A percentile compares a stretch with the other conserved stretches of the same genome.
Evolutionary conservation across 2,329 filamentous ascomycete genomes (phyloP).

Genomic region (Sporothrix euskadiensis): DNA sequence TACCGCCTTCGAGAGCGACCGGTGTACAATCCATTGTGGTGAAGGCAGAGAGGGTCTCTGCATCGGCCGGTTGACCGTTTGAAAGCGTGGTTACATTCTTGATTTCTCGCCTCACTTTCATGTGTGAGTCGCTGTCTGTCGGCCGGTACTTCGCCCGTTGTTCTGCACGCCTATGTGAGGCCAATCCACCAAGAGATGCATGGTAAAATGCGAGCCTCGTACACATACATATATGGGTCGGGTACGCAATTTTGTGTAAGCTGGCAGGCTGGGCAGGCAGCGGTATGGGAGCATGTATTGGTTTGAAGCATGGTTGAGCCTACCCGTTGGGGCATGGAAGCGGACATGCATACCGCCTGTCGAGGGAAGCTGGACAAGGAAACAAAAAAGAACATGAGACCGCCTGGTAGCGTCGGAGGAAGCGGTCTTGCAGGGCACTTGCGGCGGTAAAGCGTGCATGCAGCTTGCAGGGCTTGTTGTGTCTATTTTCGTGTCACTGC

Average conservation of each 20-base stretch:
- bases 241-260: background rate
- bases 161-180: constrained; percentile 9
- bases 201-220: background rate
- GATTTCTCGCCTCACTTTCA: background rate
- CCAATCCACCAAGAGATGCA: background rate
- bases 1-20: constrained; percentile 3
- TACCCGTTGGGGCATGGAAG: background rate
- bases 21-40: constrained; percentile 2
- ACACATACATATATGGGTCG: background rate
- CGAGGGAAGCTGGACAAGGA: background rate
- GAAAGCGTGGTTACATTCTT: constrained; percentile 18
- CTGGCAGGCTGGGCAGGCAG: constrained; percentile 14
- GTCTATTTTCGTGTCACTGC: constrained; percentile 19
- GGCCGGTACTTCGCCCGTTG: constrained; percentile 19
- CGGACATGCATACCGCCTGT: constrained; percentile 20
- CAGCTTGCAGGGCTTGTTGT: constrained; percentile 13
- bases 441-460: constrained; percentile 18
- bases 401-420: background rate
- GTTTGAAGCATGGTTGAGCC: background rate
- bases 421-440: constrained; percentile 4
- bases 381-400: constrained; percentile 10
- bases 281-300: background rate
- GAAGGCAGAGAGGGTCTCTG: background rate
- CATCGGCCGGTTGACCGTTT: constrained; percentile 3
- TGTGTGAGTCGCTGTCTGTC: background rate